A percentile compares a stretch with the other conserved stretches of the same genome.
These are phyloP conservation scores for Orbilia javanica DNA, from an alignment of 2,329 filamentous ascomycete genomes.

Conservation along the genomic window DNA sequence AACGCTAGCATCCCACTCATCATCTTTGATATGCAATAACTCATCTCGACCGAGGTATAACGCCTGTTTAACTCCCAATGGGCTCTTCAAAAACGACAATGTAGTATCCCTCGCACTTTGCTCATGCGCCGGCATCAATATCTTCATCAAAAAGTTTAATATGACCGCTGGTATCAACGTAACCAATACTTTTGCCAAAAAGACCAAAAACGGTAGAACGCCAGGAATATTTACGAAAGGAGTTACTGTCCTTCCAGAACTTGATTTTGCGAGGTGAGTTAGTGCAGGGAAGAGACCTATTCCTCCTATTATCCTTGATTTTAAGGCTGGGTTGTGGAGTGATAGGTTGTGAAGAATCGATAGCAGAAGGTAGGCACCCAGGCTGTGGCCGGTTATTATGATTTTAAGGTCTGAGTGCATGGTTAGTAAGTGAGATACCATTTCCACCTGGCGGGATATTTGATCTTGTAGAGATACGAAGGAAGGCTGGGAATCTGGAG, in stretches of 20 bases:
- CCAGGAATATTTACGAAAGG: slow-evolving; percentile 33
- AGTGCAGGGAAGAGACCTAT: slow-evolving; percentile 81
- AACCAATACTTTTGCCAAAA: slow-evolving; percentile 30
- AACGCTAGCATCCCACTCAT: slow-evolving; percentile 72
- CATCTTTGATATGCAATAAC: slow-evolving; percentile 71
- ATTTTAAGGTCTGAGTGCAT: slow-evolving; percentile 40
- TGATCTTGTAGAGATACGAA: slow-evolving; percentile 40
- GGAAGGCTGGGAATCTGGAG: neutral
- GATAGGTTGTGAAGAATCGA: slow-evolving; percentile 72
- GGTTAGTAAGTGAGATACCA: slow-evolving; percentile 41
- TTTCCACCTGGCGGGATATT: slow-evolving; percentile 42
- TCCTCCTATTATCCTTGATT: slow-evolving; percentile 67
- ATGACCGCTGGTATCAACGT: slow-evolving; percentile 30
- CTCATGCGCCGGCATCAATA: slow-evolving; percentile 48
- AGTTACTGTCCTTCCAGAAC: slow-evolving; percentile 71
- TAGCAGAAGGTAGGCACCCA: slow-evolving; percentile 78
- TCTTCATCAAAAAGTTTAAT: slow-evolving; percentile 23
- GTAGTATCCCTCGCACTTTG: slow-evolving; percentile 69
- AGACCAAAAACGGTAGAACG: slow-evolving; percentile 14
- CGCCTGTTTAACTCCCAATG: slow-evolving; percentile 72
- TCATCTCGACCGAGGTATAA: slow-evolving; percentile 73
- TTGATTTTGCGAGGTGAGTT: slow-evolving; percentile 75
- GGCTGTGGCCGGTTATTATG: slow-evolving; percentile 78
- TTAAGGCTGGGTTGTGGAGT: slow-evolving; percentile 2
- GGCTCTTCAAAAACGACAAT: slow-evolving; percentile 70